Conservation (phyloP, 2,329 filamentous ascomycete species). For the Zymoseptoria tritici region DNA sequence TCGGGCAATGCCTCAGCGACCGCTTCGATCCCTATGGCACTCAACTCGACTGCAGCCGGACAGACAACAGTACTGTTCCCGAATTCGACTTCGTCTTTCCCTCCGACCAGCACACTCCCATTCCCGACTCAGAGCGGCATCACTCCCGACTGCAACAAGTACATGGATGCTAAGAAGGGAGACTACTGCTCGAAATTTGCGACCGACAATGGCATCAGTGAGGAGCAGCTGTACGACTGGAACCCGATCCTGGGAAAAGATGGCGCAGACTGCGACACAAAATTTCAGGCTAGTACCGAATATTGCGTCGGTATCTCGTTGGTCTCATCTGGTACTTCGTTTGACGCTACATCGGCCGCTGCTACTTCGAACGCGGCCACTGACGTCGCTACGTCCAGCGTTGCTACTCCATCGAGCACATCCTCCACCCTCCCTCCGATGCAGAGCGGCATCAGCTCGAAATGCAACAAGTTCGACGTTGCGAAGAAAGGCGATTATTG, state of each 20-base stretch:
- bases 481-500: slow-evolving; percentile 23
- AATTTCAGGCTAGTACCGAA: slow-evolving; percentile 10
- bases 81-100: neutral
- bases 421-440: slow-evolving; percentile 20
- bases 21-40: no score
- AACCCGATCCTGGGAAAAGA: slow-evolving; percentile 10
- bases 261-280: slow-evolving; percentile 9
- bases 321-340: slow-evolving; percentile 6
- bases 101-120: neutral
- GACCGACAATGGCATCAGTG: neutral
- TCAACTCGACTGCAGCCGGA: no score
- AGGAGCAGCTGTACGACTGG: slow-evolving; percentile 2
- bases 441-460: slow-evolving; percentile 19
- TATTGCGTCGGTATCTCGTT: slow-evolving; percentile 9
- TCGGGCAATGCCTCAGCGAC: no score
- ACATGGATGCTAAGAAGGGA: neutral
- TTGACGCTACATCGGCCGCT: slow-evolving; percentile 3
- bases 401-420: slow-evolving; percentile 4
- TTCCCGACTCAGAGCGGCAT: neutral
- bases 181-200: neutral
- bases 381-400: slow-evolving; percentile 1
- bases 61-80: neutral
- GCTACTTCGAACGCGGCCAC: neutral
- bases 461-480: slow-evolving; percentile 24
- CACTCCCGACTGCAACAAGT: neutral